These are phyloP conservation scores for Pharus latifolius DNA, from an alignment of 176 grass and related monocot genomes.

Conservation along the genomic window DNA sequence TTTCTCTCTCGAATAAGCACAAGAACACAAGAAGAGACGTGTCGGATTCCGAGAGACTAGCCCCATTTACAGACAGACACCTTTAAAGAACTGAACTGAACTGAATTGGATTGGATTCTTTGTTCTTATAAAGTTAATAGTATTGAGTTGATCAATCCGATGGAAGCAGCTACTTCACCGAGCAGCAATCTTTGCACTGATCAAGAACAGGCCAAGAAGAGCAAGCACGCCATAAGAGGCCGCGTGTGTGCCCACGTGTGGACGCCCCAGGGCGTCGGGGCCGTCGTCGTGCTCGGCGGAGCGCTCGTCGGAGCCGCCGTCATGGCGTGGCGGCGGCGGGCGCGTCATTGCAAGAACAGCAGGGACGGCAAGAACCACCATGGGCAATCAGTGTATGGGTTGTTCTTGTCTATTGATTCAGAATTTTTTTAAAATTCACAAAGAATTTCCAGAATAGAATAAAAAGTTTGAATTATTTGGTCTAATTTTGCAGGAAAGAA, in stretches of 20 bases:
- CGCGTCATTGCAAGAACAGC: neutral
- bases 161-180: no score
- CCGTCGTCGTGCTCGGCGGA: conserved; percentile 28
- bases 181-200: neutral
- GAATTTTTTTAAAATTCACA: neutral
- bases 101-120: no score
- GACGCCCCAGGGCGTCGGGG: conserved; percentile 26
- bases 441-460: neutral
- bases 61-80: no score
- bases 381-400: neutral
- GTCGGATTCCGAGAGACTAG: neutral
- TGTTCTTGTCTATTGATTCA: neutral
- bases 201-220: neutral
- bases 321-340: conserved; percentile 13
- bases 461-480: neutral
- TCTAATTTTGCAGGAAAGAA: conserved; percentile 3
- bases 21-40: conserved; percentile 13
- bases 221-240: conserved; percentile 12
- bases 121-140: no score
- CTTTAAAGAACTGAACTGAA: no score
- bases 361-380: neutral
- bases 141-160: no score
- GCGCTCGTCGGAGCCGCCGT: conserved; percentile 28
- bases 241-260: conserved; percentile 16
- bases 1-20: conserved; percentile 15